phyloP scores from a whole-genome alignment of 805 yeast genomes.

The Candida cerambycidarum region DNA sequence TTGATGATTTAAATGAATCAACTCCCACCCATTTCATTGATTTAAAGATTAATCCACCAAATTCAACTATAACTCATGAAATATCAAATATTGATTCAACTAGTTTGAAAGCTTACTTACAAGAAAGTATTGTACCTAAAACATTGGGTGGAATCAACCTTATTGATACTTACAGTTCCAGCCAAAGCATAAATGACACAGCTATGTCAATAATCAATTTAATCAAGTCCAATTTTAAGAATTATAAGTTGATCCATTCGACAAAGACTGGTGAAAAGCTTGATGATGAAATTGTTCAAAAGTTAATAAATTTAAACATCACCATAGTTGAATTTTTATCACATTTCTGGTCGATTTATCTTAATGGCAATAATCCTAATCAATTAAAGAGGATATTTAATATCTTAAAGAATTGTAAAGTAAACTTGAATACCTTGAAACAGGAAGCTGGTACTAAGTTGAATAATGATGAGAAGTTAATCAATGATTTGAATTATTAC shows the following conservation, averaged over 20 bases:
- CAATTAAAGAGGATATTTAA: slow-evolving; percentile 39
- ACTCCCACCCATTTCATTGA: slow-evolving; percentile 31
- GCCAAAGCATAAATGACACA: slow-evolving; percentile 25
- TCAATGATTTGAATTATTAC: slow-evolving; percentile 33
- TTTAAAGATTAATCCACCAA: slow-evolving; percentile 27
- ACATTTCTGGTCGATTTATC: slow-evolving; percentile 43
- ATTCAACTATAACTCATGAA: neutral
- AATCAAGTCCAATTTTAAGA: slow-evolving; percentile 36
- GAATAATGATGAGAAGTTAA: slow-evolving; percentile 26
- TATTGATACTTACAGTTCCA: slow-evolving; percentile 30
- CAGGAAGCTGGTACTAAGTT: slow-evolving; percentile 18
- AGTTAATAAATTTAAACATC: slow-evolving; percentile 36
- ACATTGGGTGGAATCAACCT: slow-evolving; percentile 14
- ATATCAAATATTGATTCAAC: slow-evolving; percentile 9
- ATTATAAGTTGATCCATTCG: slow-evolving; percentile 21
- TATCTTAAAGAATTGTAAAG: slow-evolving; percentile 35
- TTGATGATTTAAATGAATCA: slow-evolving; percentile 38
- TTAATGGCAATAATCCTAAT: slow-evolving; percentile 35
- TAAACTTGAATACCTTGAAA: slow-evolving; percentile 27
- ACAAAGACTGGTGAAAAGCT: slow-evolving; percentile 14
- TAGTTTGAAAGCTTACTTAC: slow-evolving; percentile 18
- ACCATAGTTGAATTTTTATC: slow-evolving; percentile 43
- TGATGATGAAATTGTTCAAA: slow-evolving; percentile 28
- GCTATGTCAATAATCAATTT: slow-evolving; percentile 30
- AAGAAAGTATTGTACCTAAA: slow-evolving; percentile 16